Percentiles rank a stretch among this genome's conserved stretches.
Conservation (phyloP, 352 stramenopile species). For the Phytophthora pseudosyringae region DNA sequence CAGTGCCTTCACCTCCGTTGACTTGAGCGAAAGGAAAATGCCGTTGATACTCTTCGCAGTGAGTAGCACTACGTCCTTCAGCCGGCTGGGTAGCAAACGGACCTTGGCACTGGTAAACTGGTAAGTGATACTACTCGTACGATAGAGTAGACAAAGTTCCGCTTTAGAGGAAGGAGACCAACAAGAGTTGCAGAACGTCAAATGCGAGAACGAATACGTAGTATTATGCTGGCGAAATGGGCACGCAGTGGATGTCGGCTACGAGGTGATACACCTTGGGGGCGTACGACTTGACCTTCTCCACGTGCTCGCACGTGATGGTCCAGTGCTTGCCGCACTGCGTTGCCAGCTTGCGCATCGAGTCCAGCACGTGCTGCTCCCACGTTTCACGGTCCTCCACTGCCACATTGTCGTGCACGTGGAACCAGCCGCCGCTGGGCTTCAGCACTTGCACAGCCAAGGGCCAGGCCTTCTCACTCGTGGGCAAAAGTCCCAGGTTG, state of each 20-base stretch:
- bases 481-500: conserved; percentile 95
- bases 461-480: conserved; percentile 94
- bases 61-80: no score
- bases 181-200: not conserved
- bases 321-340: conserved; percentile 64
- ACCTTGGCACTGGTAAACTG: no score
- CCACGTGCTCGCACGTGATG: conserved; percentile 87
- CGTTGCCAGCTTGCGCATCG: conserved; percentile 55
- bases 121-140: no score
- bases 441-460: conserved; percentile 93
- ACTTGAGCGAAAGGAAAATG: no score
- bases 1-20: no score
- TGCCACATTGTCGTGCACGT: conserved; percentile 96
- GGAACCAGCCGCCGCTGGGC: conserved; percentile 90
- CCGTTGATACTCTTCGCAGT: no score
- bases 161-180: no score
- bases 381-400: conserved; percentile 83
- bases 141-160: no score
- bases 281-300: conserved; percentile 93
- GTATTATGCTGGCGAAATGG: conserved; percentile 13
- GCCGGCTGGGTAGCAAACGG: no score
- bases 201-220: not conserved
- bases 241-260: conserved; percentile 75
- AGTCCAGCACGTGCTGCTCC: conserved; percentile 66
- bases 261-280: conserved; percentile 92